Conservation (phyloP, 208 protist species). For the Acanthamoeba triangularis region DNA sequence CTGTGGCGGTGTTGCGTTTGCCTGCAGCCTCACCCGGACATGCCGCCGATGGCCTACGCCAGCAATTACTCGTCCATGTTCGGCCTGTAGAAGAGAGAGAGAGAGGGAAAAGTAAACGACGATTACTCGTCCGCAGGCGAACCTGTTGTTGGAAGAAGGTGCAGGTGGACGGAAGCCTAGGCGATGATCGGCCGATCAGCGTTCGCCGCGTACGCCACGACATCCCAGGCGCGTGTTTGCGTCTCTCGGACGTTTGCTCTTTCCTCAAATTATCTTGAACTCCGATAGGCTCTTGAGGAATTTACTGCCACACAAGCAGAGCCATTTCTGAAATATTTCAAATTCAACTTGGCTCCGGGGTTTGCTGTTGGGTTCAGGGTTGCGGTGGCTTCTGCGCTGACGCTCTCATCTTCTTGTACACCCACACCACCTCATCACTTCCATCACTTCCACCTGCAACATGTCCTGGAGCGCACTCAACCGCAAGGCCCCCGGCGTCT, state of each 20-base stretch:
- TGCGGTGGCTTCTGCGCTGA: too few relatives aligned
- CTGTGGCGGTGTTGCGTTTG: not conserved
- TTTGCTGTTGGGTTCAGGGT: too few relatives aligned
- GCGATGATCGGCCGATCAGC: too few relatives aligned
- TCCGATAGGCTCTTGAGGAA: too few relatives aligned
- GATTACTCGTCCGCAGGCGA: too few relatives aligned
- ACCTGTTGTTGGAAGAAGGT: too few relatives aligned
- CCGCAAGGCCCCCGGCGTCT: not conserved
- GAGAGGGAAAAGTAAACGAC: not conserved
- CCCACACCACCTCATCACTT: too few relatives aligned
- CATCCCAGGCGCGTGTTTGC: not conserved
- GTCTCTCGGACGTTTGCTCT: not conserved
- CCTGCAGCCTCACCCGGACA: conserved; percentile 84
- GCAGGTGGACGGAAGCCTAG: too few relatives aligned
- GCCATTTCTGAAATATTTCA: too few relatives aligned
- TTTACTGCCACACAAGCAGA: accelerated
- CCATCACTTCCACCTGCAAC: not conserved
- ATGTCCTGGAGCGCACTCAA: conserved; percentile 36
- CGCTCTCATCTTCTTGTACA: too few relatives aligned
- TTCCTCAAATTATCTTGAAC: not conserved
- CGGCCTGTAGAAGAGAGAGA: conserved; percentile 54
- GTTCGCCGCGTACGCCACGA: not conserved
- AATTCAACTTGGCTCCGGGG: too few relatives aligned
- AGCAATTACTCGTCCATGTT: conserved; percentile 64
- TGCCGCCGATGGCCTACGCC: conserved; percentile 90